Conservation (phyloP, 179 eudicot species). For the Carnegiea gigantea region DNA sequence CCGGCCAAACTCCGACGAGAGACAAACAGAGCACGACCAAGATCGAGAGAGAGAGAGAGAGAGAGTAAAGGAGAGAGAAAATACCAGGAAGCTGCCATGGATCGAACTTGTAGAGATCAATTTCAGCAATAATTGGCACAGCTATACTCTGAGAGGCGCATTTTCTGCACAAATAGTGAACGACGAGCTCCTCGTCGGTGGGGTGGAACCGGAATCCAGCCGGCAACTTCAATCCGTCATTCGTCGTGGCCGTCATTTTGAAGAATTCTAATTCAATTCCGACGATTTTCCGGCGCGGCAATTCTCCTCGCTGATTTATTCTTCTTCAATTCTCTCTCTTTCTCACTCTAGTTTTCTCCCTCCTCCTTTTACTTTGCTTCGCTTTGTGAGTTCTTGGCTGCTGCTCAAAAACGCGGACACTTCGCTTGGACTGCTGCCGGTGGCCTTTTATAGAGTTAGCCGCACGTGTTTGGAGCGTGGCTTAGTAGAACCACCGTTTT, state of each 20-base stretch:
- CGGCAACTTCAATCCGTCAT: slow-evolving; percentile 45
- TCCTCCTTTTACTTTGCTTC: neutral
- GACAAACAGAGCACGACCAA: neutral
- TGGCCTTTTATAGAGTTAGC: neutral
- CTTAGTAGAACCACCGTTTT: neutral
- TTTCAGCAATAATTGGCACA: slow-evolving; percentile 66
- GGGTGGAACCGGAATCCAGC: slow-evolving; percentile 83
- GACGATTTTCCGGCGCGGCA: neutral
- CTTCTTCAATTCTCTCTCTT: neutral
- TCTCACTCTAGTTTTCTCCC: neutral
- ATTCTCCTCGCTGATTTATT: neutral
- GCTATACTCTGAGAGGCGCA: slow-evolving; percentile 51
- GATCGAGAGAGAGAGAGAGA: neutral
- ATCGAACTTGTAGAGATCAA: slow-evolving; percentile 79
- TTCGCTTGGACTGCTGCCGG: neutral
- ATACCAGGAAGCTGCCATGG: slow-evolving; percentile 87
- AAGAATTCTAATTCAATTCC: neutral
- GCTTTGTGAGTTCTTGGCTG: neutral
- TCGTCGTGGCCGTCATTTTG: neutral
- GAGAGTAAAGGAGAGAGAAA: neutral
- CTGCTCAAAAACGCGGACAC: slow-evolving; percentile 7
- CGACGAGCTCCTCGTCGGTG: slow-evolving; percentile 73
- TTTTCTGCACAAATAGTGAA: slow-evolving; percentile 58
- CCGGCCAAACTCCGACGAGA: neutral
- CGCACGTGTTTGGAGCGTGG: slow-evolving; percentile 14